These are phyloP conservation scores for Podospora pseudoanserina DNA, from an alignment of 495 filamentous ascomycete species.

Conservation along the genomic window DNA sequence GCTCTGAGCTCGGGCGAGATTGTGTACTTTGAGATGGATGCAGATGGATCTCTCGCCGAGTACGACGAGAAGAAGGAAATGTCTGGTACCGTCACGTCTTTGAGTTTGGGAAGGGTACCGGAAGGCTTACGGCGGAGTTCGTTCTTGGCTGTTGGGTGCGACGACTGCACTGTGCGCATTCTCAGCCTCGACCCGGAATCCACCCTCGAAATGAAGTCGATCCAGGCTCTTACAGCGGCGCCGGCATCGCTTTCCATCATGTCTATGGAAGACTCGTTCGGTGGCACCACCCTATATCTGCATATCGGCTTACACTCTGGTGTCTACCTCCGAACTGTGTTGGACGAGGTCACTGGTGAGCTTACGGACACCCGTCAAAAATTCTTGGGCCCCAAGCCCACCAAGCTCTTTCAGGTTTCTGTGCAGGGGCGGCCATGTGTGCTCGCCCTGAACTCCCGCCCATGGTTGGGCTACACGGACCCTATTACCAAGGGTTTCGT, in stretches of 20 bases:
- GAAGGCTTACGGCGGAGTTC: conserved; percentile 80
- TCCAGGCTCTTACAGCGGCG: conserved; percentile 86
- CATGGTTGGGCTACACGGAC: conserved; percentile 91
- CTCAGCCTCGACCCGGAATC: conserved; percentile 85
- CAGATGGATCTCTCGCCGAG: conserved; percentile 83
- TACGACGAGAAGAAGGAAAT: conserved; percentile 95
- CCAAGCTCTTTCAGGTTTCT: conserved; percentile 80
- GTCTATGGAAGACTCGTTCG: conserved; percentile 81
- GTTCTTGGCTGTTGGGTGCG: conserved; percentile 92
- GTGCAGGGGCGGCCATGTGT: conserved; percentile 84
- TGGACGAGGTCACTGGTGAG: conserved; percentile 93
- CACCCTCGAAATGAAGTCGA: conserved; percentile 84
- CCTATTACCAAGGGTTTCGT: conserved; percentile 78
- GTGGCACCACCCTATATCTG: conserved; percentile 78
- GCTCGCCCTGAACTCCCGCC: conserved; percentile 81
- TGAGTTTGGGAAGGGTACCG: conserved; percentile 91
- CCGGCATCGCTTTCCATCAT: conserved; percentile 91
- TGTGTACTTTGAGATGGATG: conserved; percentile 95
- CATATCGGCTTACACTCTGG: conserved; percentile 95
- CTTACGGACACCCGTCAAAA: conserved; percentile 90
- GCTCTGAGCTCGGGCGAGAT: conserved; percentile 94
- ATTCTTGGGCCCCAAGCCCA: conserved; percentile 84
- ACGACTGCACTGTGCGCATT: conserved; percentile 92
- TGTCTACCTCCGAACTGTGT: conserved; percentile 87
- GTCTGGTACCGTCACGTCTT: conserved; percentile 89